These are phyloP conservation scores for Rutstroemia sp. DNA, from an alignment of 2,329 filamentous ascomycete genomes.

Conservation along the genomic window DNA sequence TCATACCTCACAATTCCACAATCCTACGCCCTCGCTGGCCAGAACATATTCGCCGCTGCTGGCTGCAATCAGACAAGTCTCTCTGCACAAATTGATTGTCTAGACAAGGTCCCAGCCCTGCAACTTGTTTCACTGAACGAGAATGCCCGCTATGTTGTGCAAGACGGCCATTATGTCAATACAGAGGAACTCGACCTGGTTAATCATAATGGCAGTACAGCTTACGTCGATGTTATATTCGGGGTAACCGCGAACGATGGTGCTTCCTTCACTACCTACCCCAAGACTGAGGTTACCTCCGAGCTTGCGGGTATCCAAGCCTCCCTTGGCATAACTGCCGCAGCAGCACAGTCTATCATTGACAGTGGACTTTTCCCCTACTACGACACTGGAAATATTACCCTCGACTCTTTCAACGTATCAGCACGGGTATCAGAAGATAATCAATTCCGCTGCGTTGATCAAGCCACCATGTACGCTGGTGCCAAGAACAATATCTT, in stretches of 20 bases:
- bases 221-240: conserved; percentile 45
- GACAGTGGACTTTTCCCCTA: conserved; percentile 41
- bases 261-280: conserved; percentile 43
- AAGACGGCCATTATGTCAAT: conserved; percentile 44
- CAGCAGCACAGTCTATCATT: conserved; percentile 35
- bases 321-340: conserved; percentile 38
- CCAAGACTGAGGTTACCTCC: conserved; percentile 35
- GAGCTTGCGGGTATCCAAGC: conserved; percentile 36
- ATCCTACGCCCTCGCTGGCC: conserved; percentile 40
- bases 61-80: conserved; percentile 39
- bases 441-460: conserved; percentile 46
- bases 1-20: conserved; percentile 44
- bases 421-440: conserved; percentile 45
- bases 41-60: conserved; percentile 39
- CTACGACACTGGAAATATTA: conserved; percentile 41
- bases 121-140: conserved; percentile 32
- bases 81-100: conserved; percentile 38
- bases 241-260: conserved; percentile 42
- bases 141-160: conserved; percentile 44
- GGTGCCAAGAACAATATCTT: conserved; percentile 35
- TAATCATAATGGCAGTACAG: conserved; percentile 36
- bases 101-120: conserved; percentile 35
- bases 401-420: conserved; percentile 48
- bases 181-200: conserved; percentile 39
- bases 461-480: conserved; percentile 47